Evolutionary conservation across 2,329 filamentous ascomycete species (phyloP), one percentile per base, ranked within the genome.

Genomic region (Aspergillus aculeatinus): DNA sequence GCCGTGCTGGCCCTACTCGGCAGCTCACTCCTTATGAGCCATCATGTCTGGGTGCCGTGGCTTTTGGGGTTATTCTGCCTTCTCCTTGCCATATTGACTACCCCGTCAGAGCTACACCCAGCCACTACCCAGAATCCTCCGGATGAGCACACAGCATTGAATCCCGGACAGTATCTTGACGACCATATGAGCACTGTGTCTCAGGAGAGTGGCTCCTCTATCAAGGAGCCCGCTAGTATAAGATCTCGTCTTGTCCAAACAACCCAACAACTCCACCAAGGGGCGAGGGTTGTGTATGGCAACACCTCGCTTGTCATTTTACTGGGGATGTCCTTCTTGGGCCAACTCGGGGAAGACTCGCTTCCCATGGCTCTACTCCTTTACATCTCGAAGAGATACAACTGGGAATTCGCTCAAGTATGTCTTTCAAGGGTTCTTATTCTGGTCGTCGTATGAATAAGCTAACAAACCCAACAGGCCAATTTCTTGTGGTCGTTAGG

Each of bases 1-100:
- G 52, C 39, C 39, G 31, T 48, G 23, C 39, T 55, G 39, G 52
- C 35, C 39, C 39, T 47, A 10, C 39, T 55, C 10, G 39, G 29
- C 23, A 55, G 52, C 39, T 55, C 52, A 4, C 25, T 31, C n/a
- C 23, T 55, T 4, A 48, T 55, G 52, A 33, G 7, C 25, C 39
- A n/a, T 31, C 29, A 55, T 55, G 52, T 23, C 4, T 55, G 52
- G 52, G 25, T 48, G 25, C 52, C 52, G 16, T 55, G 52, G 52
- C 23, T 55, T 31, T 16, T 55, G 14, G 52, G 52, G 21, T 55
- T 55, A 16, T 19, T 48, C n/a, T 55, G 39, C 12, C 44, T 55
- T 48, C 42, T 55, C 29, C 42, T 55, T 35, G 10, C 52, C 2
- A 14, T 48, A 9, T 48, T 55, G 29, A 10, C 42, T 11, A 29